Conservation (phyloP, 768 basidiomycete species). For the Boletus subparvulus region DNA sequence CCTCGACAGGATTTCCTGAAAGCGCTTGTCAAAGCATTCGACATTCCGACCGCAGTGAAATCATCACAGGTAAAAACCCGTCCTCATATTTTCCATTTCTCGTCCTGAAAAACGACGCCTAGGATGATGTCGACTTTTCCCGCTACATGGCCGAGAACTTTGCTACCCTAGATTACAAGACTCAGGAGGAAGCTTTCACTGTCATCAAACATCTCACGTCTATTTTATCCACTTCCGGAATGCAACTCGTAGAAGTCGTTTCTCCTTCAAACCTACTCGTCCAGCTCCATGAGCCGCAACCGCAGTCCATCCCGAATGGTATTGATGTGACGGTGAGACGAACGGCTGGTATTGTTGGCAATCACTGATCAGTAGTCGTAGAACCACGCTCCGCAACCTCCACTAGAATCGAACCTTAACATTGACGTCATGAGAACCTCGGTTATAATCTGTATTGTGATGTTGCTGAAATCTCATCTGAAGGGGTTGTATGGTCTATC, state of each 20-base stretch:
- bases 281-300: conserved; percentile 47
- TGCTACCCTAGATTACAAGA: conserved; percentile 89
- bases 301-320: neutral
- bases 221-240: conserved; percentile 74
- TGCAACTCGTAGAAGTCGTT: conserved; percentile 73
- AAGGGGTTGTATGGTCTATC: conserved; percentile 81
- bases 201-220: conserved; percentile 79
- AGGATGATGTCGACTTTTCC: conserved; percentile 83
- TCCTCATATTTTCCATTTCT: too few species aligned
- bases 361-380: neutral
- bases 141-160: conserved; percentile 97
- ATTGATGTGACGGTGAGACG: conserved; percentile 4
- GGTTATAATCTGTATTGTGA: conserved; percentile 77
- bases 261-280: conserved; percentile 70
- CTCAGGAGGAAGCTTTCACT: conserved; percentile 87
- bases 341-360: neutral
- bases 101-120: neutral
- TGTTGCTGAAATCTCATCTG: conserved; percentile 85
- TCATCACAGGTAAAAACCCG: conserved; percentile 52
- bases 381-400: neutral
- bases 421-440: conserved; percentile 58
- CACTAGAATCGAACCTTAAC: conserved; percentile 8
- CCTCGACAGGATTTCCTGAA: conserved; percentile 86
- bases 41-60: conserved; percentile 58
- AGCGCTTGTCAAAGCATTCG: conserved; percentile 78